Conservation (phyloP, 192 early-diverging fungal species). For the Physocladia obscura region DNA sequence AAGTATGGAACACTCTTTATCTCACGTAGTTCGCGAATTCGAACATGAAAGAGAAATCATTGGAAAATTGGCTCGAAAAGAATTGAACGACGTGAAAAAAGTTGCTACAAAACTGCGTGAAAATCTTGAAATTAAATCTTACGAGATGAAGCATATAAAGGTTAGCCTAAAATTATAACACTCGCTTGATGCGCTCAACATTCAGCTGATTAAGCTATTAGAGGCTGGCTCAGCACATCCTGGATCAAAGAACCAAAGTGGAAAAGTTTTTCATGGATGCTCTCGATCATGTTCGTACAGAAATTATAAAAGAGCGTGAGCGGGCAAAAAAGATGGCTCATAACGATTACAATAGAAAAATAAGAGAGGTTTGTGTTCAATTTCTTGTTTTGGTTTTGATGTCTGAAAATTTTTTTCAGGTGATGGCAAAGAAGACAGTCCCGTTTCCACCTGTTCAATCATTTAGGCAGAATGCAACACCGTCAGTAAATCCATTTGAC, state of each 20-base stretch:
- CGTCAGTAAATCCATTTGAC: constrained; percentile 23
- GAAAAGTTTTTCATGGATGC: constrained; percentile 66
- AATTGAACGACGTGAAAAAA: constrained; percentile 55
- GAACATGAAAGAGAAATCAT: constrained; percentile 60
- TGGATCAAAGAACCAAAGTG: constrained; percentile 62
- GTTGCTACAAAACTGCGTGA: constrained; percentile 38
- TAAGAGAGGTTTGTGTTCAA: constrained; percentile 47
- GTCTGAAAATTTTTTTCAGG: constrained; percentile 1
- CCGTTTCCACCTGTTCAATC: constrained; percentile 40
- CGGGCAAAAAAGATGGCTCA: constrained; percentile 31
- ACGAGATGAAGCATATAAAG: constrained; percentile 64
- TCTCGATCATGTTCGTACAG: constrained; percentile 49
- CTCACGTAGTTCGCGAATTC: constrained; percentile 62
- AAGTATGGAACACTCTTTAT: constrained; percentile 58
- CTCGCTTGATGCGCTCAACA: not conserved
- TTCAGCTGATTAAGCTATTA: no score
- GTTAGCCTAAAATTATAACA: no score
- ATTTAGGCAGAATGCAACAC: constrained; percentile 24
- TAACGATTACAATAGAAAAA: constrained; percentile 48
- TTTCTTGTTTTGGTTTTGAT: not conserved
- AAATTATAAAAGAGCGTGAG: constrained; percentile 39
- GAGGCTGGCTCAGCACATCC: constrained; percentile 61
- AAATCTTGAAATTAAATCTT: constrained; percentile 41
- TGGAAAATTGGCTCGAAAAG: constrained; percentile 44
- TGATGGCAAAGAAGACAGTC: constrained; percentile 25